phyloP scores from a whole-genome alignment of 257 asterid species.

The Verbascum thapsus region DNA sequence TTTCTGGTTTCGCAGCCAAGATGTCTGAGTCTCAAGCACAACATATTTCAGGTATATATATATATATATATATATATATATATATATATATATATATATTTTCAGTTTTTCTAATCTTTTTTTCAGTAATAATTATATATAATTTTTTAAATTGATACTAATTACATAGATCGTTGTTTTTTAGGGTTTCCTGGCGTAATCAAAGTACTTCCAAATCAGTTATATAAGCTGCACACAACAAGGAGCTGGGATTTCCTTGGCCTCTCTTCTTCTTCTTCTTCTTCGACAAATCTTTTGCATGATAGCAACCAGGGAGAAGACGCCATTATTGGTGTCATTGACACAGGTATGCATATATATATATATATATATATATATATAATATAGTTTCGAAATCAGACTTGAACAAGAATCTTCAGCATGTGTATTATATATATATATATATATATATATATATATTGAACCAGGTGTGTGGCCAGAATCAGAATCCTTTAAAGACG shows the following conservation, averaged over 20 bases:
- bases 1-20: constrained; percentile 55
- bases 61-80: no score
- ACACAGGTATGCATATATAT: constrained; percentile 30
- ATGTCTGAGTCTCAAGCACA: constrained; percentile 41
- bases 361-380: no score
- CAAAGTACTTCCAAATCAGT: constrained; percentile 33
- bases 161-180: no score
- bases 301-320: constrained; percentile 40
- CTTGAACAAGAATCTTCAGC: no score
- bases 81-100: no score
- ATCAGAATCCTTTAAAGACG: constrained; percentile 34
- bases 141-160: no score
- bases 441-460: not conserved
- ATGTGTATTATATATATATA: no score
- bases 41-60: constrained; percentile 38
- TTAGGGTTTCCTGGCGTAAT: constrained; percentile 45
- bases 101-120: no score
- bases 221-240: constrained; percentile 43
- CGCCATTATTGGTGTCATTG: constrained; percentile 43
- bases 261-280: constrained; percentile 31
- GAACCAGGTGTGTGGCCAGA: constrained; percentile 48
- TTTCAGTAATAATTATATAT: no score
- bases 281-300: constrained; percentile 30
- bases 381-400: no score
- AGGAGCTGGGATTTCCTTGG: constrained; percentile 48